Base-by-base conservation (phyloP, 441 rosid genomes). In the Aleurites moluccanus region DNA sequence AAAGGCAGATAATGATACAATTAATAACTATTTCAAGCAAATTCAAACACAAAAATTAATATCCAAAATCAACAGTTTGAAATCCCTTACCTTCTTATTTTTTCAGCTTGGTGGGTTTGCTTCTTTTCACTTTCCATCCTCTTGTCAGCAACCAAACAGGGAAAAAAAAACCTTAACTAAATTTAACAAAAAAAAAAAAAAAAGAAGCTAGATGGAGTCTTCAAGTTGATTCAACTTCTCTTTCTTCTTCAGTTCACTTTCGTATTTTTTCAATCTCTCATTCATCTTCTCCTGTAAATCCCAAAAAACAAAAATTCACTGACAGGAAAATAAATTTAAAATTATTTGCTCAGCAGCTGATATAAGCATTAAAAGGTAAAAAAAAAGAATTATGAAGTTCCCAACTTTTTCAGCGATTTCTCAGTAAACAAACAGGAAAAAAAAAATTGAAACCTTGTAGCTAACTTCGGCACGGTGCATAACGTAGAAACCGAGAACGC, bases 401-500 rank as follows among this genome's bases (percentile, higher is more conserved):
- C 62, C 57, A 35, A 21, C 18, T 60, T 60, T 60, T 25, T 25
- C 3, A 53, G 25, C 11, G 59, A 11, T 73, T 60, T 82, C 78
- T 30, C 69, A 21, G 69, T 15, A 73, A 77, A 33, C 73, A 81
- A 72, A 55, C 20, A 72, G 40, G 50, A 4, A 44, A 44, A 21
- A 8, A 27, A 28, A 40, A 53, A 44, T 25, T 3, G 18, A 44
- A 42, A 65, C 97, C 93, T 90, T 91, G 83, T 93, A 90, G 86
- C 82, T 85, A 78, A 90, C 77, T 81, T 95, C 97, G 60, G 88
- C 28, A 25, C 97, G 91, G 75, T 93, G 97, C 97, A 95, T 91
- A 38, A 95, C 97, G 77, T 95, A 93, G 87, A 95, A 95, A 55
- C 98, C 99, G 4, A 93, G 85, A 73, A 83, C 68, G 14, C 99